Evolutionary conservation across 2,329 filamentous ascomycete species (phyloP), one percentile per base, ranked within the genome.

Genomic region (Thermoascus crustaceus): DNA sequence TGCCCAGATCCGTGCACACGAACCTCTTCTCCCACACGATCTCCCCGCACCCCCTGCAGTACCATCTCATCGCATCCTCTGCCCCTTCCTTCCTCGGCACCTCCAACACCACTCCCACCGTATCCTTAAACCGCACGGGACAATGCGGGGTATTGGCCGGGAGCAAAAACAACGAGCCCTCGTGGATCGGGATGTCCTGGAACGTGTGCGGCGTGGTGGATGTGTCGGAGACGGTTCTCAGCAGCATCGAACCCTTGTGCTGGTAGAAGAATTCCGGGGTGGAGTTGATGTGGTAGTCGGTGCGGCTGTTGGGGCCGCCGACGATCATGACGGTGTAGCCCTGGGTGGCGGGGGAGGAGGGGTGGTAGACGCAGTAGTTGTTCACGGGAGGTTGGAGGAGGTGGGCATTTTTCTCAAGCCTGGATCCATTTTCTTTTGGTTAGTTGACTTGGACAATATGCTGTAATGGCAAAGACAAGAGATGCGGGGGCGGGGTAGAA

Each of bases 221-320:
- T 4, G 62, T 63, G 54, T 95, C 86, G 44, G n/a, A n/a, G n/a
- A 95, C 84, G 10, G 91, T 83, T 59, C 93, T 94, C 49, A 98
- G 81, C 39, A 91, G 72, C 89, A 96, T 95, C 47, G 82, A 80
- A 47, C 91, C 91, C 52, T 80, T 80, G 74, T 94, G 79, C 64
- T 96, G 89, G 73, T 91, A 96, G 77, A 96, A 98, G 81, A 88
- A 96, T 63, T 96, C 91, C 8, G 91, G 80, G 0, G 89, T 96
- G 52, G 79, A 71, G 72, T 96, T 96, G 75, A 96, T 89, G 73
- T 96, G 91, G 71, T 95, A 98, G 71, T 96, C 91, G 37, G 88
- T 95, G 45, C 91, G 80, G 42, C 85, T 85, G 63, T 96, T 96
- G 53, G 91, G 91, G 8, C 91, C 91, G 57, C 91, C 91, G 43